Evolutionary conservation across 371 early-diverging fungal genomes (phyloP).

Genomic region (Mortierella sp.): DNA sequence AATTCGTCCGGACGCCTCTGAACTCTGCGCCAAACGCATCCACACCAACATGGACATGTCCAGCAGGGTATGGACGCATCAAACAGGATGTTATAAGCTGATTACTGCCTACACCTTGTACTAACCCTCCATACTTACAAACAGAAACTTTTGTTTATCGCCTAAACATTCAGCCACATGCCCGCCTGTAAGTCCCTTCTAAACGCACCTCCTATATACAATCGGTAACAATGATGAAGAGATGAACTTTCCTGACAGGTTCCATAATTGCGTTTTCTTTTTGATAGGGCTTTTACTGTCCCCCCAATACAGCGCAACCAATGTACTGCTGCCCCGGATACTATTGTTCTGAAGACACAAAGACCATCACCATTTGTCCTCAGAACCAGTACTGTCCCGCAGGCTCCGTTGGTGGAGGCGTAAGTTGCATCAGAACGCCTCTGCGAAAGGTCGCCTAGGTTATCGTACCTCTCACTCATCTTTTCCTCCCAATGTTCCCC

Average conservation of each 20-base stretch:
- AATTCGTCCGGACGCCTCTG: not conserved
- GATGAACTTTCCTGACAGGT: not conserved
- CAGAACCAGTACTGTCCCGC: conserved; percentile 33
- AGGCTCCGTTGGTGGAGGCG: conserved; percentile 14
- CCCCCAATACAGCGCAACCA: conserved; percentile 55
- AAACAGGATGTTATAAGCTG: too few species aligned
- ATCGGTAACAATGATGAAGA: not conserved
- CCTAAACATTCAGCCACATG: not conserved
- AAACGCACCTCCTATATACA: not conserved
- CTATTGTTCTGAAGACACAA: conserved; percentile 47
- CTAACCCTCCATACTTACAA: not conserved
- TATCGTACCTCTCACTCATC: too few species aligned
- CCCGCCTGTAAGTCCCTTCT: conserved; percentile 1
- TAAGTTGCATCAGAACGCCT: too few species aligned
- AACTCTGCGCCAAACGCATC: not conserved
- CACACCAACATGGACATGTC: not conserved
- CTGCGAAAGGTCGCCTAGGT: too few species aligned
- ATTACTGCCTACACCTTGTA: too few species aligned
- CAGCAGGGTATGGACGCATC: not conserved
- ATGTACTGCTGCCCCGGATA: conserved; percentile 56
- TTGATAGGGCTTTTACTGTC: conserved; percentile 34
- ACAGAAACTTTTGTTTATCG: not conserved
- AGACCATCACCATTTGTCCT: conserved; percentile 30
- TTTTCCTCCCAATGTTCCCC: too few species aligned
- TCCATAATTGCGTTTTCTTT: not conserved